Base-by-base conservation (phyloP, 1,284 basidiomycete genomes). In the Austroboletus niveus region DNA sequence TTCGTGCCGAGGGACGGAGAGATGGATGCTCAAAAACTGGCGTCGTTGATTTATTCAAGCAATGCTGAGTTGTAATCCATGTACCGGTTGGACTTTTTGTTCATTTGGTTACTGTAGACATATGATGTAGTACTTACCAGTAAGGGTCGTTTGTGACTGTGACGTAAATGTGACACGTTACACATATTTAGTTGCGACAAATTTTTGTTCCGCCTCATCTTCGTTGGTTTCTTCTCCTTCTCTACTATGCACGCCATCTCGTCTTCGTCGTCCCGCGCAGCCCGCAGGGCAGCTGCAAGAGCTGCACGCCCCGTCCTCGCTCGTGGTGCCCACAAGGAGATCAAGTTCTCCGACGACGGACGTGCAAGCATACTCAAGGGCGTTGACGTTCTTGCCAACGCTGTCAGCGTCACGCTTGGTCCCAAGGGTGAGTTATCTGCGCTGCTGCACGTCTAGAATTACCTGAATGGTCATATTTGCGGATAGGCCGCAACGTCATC, bases 321-420 rank as follows among this genome's bases (percentile, higher is more conserved):
- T 27, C 27, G 27, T 27, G 27, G 27, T 27, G 27, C 27, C 27
- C 27, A 27, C 81, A 95, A 97, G 84, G 94, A 97, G 71, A 92
- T 98, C 73, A 89, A 92, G 78, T 98, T 98, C 75, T 92, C 90
- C 68, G 95, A 98, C 74, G 92, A 96, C 59, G 94, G 94, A 54
- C 84, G 96, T 59, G 92, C 94, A 43, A 84, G 87, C 72, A 97
- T 98, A 78, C 82, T 98, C 59, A 89, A 87, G 70, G 96, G 96
- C 74, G 94, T 99, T 58, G 95, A 98, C 75, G 80, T 96, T 61
- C 86, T 99, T 59, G 95, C 96, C 50, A 93, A 98, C 73, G 90
- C 94, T 56, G 94, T 98, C 66, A 87, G 85, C 60, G 94, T 97
- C 47, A 99, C 96, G 36, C 84, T 98, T 36, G 96, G 96, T 54